Conservation (phyloP, 768 basidiomycete genomes). For the Obba rivulosa region DNA sequence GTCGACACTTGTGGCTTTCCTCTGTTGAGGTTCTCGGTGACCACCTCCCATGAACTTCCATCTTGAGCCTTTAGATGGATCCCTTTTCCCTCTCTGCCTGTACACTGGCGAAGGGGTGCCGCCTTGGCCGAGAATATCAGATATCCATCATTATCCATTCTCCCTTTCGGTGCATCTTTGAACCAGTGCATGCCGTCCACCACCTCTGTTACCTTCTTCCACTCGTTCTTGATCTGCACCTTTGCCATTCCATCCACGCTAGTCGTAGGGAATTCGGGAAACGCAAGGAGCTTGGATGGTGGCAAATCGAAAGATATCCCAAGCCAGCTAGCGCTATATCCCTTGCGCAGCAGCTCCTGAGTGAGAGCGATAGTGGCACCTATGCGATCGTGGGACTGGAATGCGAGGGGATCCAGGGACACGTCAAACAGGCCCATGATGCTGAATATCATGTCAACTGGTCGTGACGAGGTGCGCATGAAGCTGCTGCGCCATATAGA, state of each 20-base stretch:
- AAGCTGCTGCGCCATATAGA: conserved; percentile 4
- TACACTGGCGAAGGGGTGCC: too few species aligned
- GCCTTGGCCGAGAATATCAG: too few species aligned
- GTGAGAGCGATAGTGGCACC: conserved; percentile 6
- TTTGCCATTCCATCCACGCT: not conserved
- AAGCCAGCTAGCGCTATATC: conserved; percentile 9
- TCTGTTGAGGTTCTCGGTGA: too few species aligned
- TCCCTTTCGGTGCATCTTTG: too few species aligned
- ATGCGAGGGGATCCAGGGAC: conserved; percentile 1
- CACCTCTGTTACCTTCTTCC: not conserved
- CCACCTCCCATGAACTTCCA: too few species aligned
- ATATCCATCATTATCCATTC: too few species aligned
- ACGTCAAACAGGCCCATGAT: conserved; percentile 11
- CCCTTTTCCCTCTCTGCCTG: too few species aligned
- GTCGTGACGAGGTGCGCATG: conserved; percentile 10
- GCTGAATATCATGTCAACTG: conserved; percentile 10
- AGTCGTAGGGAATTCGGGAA: conserved; percentile 3
- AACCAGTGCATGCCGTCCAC: not conserved
- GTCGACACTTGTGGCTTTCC: too few species aligned
- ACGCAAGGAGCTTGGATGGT: not conserved
- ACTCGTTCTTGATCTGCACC: not conserved
- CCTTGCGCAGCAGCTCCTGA: conserved; percentile 2
- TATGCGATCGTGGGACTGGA: conserved; percentile 6
- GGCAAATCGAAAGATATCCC: not conserved
- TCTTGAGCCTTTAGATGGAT: too few species aligned